Evolutionary conservation across 2,329 filamentous ascomycete species (phyloP), one percentile per base, ranked within the genome.

Genomic region (Cercospora brassicicola): DNA sequence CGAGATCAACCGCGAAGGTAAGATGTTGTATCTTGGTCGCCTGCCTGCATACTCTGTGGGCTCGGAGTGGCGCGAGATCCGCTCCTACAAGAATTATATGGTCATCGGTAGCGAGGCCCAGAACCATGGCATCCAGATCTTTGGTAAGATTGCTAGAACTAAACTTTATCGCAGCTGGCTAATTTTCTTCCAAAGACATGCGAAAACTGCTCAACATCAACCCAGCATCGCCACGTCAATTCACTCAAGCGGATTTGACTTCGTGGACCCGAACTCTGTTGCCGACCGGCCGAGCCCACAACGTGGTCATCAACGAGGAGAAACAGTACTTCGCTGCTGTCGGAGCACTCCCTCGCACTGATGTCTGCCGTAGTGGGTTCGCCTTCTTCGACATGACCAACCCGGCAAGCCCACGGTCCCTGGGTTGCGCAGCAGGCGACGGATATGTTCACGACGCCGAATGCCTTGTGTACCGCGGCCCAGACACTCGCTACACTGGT

Each of bases 361-460:
- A 64, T 64, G 62, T 64, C 11, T 64, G 62, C 33, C 56, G 26
- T 11, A 56, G 36, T 36, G 62, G 48, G 3, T 42, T 64, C 30
- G 45, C 28, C 18, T 64, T 64, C 48, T 64, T 56, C 48, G 62
- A 64, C 18, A 57, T 64, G 31, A 53, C 33, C 18, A 42, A 62
- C 26, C 59, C 59, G 10, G 59, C 59, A 20, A 31, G n/a, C 20
- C 59, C 59, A 5, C 26, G 33, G 6, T 53, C 59, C 20, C 3
- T 62, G 39, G 59, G 59, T 20, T 62, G 59, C 15, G 59, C 59
- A 51, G 59, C 59, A 31, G 59, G 59, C 26, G 59, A 86, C 73
- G 84, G 84, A 62, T 87, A 87, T 73, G 84, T 86, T 15, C 85
- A 87, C 76, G 85, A 87, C 70, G 85, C 85, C 3, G 84, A 67